Evolutionary conservation across 1,284 basidiomycete species (phyloP).

Genomic region (Irpex rosettiformis): DNA sequence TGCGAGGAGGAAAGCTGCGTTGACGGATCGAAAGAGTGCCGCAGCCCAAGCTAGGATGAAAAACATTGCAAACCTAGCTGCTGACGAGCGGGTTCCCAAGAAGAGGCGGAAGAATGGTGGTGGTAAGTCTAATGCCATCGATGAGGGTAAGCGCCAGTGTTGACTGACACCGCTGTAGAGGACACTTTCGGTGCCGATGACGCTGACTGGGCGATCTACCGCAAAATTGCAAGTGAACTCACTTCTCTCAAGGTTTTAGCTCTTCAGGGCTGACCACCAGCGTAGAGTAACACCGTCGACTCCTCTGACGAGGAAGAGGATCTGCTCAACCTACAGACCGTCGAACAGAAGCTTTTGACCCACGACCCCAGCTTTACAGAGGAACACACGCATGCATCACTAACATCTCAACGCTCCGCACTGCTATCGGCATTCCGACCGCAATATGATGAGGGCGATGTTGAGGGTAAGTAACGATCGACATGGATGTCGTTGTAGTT

Average conservation of each 20-base stretch:
- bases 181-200: constrained; percentile 96
- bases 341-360: constrained; percentile 83
- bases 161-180: constrained; percentile 44
- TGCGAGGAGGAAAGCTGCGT: constrained; percentile 75
- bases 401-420: constrained; percentile 75
- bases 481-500: background rate
- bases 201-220: constrained; percentile 97
- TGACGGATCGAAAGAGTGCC: constrained; percentile 89
- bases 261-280: background rate
- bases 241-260: background rate
- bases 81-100: constrained; percentile 75
- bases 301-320: constrained; percentile 98
- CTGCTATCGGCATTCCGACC: constrained; percentile 84
- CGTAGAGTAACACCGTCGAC: constrained; percentile 75
- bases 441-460: constrained; percentile 65
- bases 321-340: constrained; percentile 60
- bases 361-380: constrained; percentile 83
- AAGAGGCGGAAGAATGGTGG: constrained; percentile 78
- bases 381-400: constrained; percentile 80
- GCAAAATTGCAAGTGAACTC: constrained; percentile 73
- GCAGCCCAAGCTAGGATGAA: constrained; percentile 98
- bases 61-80: constrained; percentile 89
- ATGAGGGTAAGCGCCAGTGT: background rate
- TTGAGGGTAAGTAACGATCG: constrained; percentile 46
- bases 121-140: constrained; percentile 43